Evolutionary conservation across 2,329 filamentous ascomycete species (phyloP), one percentile per base, ranked within the genome.

Genomic region (Epicoccum sorghinum): DNA sequence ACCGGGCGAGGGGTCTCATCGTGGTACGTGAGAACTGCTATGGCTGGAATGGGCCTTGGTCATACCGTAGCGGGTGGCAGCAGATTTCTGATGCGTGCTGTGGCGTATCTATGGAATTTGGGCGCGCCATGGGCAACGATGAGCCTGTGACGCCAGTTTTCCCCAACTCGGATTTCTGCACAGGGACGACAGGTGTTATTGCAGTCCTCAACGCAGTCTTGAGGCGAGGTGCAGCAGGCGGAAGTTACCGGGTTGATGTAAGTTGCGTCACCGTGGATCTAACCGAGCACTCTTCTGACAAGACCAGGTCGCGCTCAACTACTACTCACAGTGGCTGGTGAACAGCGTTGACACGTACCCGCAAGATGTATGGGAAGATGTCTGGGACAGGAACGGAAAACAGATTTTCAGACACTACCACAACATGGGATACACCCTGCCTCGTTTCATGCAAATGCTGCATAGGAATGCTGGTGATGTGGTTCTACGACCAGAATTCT

Each of bases 11-110:
- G 22, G 80, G 79, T 0, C 71, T 82, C 22, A 72, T 83, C 14
- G 76, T 81, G 39, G 77, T 79, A 3, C 68, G 77, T 3, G 81
- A 83, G 68, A 83, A 83, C 58, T 83, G 80, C 62, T 84, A 82
- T 55, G 82, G 82, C 0, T 83, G 77, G 73, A 61, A 81, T 44
- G 82, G 81, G 0, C 78, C 78, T 0, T 80, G 78, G 77, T 65
- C 69, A 7, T 67, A 77, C 27, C 69, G 81, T 4, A 78, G 72
- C 33, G 81, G 81, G 1, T 84, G 81, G 81, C 82, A 84, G 66
- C 80, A 82, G 61, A 82, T 83, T 49, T 77, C 74, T 27, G 80
- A 83, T 61, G 77, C 78, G 3, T 67, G 64, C 47, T 65, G 62
- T 47, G 80, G 81, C 25, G 75, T 82, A 0, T 81, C 79, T 0